Conservation (phyloP, 169 alveolate species). For the Babesia microti region DNA sequence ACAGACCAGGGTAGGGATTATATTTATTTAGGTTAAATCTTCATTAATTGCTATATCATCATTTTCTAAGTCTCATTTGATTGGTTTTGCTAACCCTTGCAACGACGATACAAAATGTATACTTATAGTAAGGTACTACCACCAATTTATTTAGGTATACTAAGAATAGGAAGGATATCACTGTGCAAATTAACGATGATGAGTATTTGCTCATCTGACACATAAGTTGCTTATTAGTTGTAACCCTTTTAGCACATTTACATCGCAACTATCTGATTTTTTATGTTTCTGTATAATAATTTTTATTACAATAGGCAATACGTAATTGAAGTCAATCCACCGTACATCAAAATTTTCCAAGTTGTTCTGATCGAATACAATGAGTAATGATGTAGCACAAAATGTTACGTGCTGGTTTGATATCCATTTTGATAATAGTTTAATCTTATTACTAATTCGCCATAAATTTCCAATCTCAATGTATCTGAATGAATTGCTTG, state of each 20-base stretch:
- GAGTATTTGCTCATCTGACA: conserved; percentile 28
- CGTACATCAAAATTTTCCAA: conserved; percentile 6
- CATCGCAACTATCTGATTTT: neutral
- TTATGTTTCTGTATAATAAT: neutral
- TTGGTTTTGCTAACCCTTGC: conserved; percentile 48
- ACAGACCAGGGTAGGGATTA: conserved; percentile 27
- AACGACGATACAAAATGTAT: conserved; percentile 16
- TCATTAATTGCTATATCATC: conserved; percentile 13
- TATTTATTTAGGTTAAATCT: conserved; percentile 12
- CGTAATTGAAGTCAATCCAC: conserved; percentile 49
- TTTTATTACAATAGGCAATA: conserved; percentile 13
- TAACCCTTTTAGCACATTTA: neutral
- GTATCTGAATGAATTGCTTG: conserved; percentile 22
- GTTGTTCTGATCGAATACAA: conserved; percentile 23
- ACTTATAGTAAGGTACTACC: conserved; percentile 11
- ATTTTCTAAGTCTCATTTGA: conserved; percentile 18
- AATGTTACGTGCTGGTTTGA: conserved; percentile 23
- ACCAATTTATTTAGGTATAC: conserved; percentile 14
- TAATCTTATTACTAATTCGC: too few species aligned
- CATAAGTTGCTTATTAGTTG: neutral
- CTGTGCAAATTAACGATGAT: conserved; percentile 8
- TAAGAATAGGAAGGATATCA: conserved; percentile 6
- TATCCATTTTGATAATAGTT: conserved; percentile 18
- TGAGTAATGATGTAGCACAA: conserved; percentile 37
- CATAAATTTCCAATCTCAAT: too few species aligned